These are phyloP conservation scores for Boletus subparvulus DNA, from an alignment of 768 basidiomycete species.

Conservation along the genomic window DNA sequence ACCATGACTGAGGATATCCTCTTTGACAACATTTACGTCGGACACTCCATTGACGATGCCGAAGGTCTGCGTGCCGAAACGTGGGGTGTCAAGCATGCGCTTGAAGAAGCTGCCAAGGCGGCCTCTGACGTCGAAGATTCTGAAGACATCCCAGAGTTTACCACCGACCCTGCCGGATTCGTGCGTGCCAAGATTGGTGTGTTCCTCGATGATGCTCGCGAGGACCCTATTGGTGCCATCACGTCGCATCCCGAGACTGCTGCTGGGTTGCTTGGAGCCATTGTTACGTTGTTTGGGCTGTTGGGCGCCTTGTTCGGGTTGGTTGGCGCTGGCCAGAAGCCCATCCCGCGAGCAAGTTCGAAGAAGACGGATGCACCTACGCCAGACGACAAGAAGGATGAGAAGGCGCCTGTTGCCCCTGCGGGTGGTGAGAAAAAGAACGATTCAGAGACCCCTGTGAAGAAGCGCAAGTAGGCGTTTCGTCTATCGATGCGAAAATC, in stretches of 20 bases:
- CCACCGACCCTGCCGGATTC: conserved; percentile 75
- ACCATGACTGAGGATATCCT: conserved; percentile 97
- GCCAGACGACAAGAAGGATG: conserved; percentile 64
- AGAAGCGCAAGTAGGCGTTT: conserved; percentile 67
- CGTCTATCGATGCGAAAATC: conserved; percentile 4
- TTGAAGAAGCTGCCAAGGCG: conserved; percentile 59
- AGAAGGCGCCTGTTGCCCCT: conserved; percentile 64
- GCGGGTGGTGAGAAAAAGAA: conserved; percentile 76
- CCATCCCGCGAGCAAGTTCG: conserved; percentile 61
- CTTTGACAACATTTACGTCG: conserved; percentile 93
- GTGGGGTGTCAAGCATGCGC: conserved; percentile 85
- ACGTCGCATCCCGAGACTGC: conserved; percentile 88
- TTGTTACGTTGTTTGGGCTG: conserved; percentile 84
- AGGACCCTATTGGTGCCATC: conserved; percentile 79
- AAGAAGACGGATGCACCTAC: conserved; percentile 76
- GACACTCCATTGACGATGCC: conserved; percentile 86
- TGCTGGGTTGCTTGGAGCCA: conserved; percentile 66
- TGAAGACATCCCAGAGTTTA: conserved; percentile 49
- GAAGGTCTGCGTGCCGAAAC: conserved; percentile 80
- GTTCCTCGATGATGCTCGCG: conserved; percentile 77
- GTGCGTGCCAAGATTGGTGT: conserved; percentile 73
- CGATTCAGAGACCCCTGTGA: conserved; percentile 48
- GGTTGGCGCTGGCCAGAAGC: conserved; percentile 70
- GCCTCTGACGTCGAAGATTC: conserved; percentile 48
- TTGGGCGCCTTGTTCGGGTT: conserved; percentile 77